A percentile compares a stretch with the other conserved stretches of the same genome.
phyloP scores from a whole-genome alignment of 1,284 basidiomycete genomes.

The Austropuccinia psidii region DNA sequence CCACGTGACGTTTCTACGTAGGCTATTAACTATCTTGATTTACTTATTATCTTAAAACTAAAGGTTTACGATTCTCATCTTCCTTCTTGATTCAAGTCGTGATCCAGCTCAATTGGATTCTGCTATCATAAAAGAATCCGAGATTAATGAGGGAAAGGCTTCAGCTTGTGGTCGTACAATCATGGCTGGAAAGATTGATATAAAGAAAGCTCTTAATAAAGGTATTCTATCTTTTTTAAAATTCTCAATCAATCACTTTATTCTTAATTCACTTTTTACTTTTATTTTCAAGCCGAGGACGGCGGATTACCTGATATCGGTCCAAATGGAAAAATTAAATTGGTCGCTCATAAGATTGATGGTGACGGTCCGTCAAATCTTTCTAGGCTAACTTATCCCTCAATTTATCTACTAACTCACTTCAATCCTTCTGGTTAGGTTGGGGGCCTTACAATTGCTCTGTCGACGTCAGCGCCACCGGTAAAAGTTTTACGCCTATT shows the following conservation, averaged over 20 bases:
- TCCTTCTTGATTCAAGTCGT: background rate
- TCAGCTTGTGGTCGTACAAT: slow-evolving; percentile 31
- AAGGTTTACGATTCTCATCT: background rate
- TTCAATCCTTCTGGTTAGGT: background rate
- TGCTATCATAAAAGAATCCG: slow-evolving; percentile 3
- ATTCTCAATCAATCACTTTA: background rate
- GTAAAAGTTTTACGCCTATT: slow-evolving; percentile 5
- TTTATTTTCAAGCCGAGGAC: background rate
- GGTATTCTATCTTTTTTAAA: background rate
- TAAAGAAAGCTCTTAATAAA: background rate
- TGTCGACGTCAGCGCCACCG: slow-evolving; percentile 12
- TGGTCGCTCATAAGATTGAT: slow-evolving; percentile 26
- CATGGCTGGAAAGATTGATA: slow-evolving; percentile 1
- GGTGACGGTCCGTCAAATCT: background rate
- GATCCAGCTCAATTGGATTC: slow-evolving; percentile 12
- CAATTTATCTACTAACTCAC: background rate
- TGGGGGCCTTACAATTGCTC: slow-evolving; percentile 17
- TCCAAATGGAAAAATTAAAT: slow-evolving; percentile 1
- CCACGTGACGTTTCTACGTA: slow-evolving; percentile 18
- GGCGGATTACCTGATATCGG: slow-evolving; percentile 24
- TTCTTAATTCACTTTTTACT: background rate
- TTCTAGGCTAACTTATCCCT: background rate
- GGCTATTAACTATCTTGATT: background rate
- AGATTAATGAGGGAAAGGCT: slow-evolving; percentile 5
- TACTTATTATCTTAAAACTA: background rate